Evolutionary conservation across 768 basidiomycete genomes (phyloP).

Genomic region (Suillus variegatus): DNA sequence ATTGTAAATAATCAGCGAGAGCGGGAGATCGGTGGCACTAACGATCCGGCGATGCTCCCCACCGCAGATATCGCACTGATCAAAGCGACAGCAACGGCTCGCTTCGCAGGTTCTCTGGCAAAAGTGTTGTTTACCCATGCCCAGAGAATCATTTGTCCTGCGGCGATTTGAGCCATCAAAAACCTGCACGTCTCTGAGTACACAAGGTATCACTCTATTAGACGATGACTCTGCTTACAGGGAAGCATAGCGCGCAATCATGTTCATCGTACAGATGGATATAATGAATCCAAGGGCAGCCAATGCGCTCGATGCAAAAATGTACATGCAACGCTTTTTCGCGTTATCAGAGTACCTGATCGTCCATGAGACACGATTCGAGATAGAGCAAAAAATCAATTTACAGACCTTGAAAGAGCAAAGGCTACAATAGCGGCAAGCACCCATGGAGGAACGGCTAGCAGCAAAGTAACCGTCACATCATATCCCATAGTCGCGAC

Average conservation of each 20-base stretch:
- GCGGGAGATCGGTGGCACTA: slow-evolving; percentile 32
- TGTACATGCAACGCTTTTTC: slow-evolving; percentile 70
- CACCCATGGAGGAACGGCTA: slow-evolving; percentile 41
- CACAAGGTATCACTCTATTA: background rate
- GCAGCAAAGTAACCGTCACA: slow-evolving; percentile 40
- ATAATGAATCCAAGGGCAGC: slow-evolving; percentile 69
- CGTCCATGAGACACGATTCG: slow-evolving; percentile 2
- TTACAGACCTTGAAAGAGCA: slow-evolving; percentile 4
- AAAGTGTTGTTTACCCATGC: slow-evolving; percentile 52
- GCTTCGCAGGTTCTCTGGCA: slow-evolving; percentile 80
- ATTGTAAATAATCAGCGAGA: slow-evolving; percentile 2
- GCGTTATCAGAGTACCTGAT: slow-evolving; percentile 64
- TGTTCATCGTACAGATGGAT: slow-evolving; percentile 60
- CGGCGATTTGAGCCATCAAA: slow-evolving; percentile 69
- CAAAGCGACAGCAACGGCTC: slow-evolving; percentile 78
- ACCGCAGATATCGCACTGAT: slow-evolving; percentile 78
- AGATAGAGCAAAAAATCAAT: background rate
- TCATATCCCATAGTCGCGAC: slow-evolving; percentile 32
- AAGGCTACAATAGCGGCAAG: slow-evolving; percentile 35
- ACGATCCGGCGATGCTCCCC: slow-evolving; percentile 81
- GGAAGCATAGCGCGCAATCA: slow-evolving; percentile 59
- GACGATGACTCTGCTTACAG: slow-evolving; percentile 39
- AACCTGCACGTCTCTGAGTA: slow-evolving; percentile 43
- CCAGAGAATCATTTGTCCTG: slow-evolving; percentile 61
- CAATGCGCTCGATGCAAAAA: slow-evolving; percentile 47